A percentile compares a stretch with the other conserved stretches of the same genome.
These are phyloP conservation scores for Xenoacremonium recifei DNA, from an alignment of 2,329 filamentous ascomycete species.

Conservation along the genomic window DNA sequence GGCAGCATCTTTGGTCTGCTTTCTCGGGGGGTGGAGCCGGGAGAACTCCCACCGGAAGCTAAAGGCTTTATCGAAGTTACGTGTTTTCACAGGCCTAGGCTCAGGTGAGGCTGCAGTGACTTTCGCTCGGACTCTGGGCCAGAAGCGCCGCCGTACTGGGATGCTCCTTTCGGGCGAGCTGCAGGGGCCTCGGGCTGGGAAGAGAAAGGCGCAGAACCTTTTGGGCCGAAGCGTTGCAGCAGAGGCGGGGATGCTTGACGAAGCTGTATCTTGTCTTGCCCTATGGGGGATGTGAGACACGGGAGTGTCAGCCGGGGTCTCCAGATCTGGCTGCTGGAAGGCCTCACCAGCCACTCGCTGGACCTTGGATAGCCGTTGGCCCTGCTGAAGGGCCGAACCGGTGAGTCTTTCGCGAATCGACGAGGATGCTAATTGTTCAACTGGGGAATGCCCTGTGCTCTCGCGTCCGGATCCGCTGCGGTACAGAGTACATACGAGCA, in stretches of 20 bases:
- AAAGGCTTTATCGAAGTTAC: slow-evolving; percentile 7
- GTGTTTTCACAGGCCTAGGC: slow-evolving; percentile 11
- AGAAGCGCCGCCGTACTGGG: background rate
- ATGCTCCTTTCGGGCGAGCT: slow-evolving; percentile 1
- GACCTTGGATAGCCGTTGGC: background rate
- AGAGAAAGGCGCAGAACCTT: background rate
- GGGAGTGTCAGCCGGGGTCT: slow-evolving; percentile 29
- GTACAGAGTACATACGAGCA: background rate
- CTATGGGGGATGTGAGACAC: slow-evolving; percentile 22
- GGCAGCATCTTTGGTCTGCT: too few species aligned
- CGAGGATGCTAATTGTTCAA: background rate
- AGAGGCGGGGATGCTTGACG: background rate
- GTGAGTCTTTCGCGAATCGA: background rate
- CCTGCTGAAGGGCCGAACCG: background rate
- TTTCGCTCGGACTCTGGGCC: background rate
- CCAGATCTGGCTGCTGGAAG: slow-evolving; percentile 15
- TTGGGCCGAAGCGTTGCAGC: background rate
- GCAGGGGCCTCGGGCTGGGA: background rate
- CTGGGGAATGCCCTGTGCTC: background rate
- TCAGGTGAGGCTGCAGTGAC: slow-evolving; percentile 21
- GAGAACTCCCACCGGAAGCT: slow-evolving; percentile 23
- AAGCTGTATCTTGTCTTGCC: slow-evolving; percentile 5
- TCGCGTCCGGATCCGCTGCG: background rate
- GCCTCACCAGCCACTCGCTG: background rate
- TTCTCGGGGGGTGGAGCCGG: slow-evolving; percentile 8